phyloP scores from a whole-genome alignment of 768 basidiomycete species.

The Leccinum variicolor region DNA sequence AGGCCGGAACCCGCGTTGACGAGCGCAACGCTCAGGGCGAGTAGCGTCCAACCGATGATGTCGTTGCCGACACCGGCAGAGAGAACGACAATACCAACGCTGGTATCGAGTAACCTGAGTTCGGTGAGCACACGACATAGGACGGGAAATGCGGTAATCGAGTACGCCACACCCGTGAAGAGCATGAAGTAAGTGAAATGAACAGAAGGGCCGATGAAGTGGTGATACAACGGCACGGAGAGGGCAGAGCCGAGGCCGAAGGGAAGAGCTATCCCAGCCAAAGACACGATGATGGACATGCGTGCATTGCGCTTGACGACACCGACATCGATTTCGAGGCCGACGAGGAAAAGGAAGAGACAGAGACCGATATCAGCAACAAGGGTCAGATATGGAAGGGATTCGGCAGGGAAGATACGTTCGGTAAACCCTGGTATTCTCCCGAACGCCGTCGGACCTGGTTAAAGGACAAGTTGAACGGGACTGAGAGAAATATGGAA shows the following conservation, averaged over 20 bases:
- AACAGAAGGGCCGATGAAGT: constrained; percentile 62
- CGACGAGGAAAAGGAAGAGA: constrained; percentile 90
- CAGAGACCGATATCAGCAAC: constrained; percentile 87
- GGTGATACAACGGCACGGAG: constrained; percentile 48
- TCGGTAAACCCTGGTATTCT: constrained; percentile 86
- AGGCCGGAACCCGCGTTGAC: constrained; percentile 85
- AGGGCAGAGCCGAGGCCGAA: constrained; percentile 81
- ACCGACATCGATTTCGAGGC: constrained; percentile 81
- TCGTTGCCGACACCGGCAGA: constrained; percentile 91
- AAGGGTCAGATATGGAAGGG: constrained; percentile 75
- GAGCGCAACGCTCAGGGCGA: constrained; percentile 89
- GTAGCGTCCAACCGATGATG: constrained; percentile 82
- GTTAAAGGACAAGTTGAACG: not conserved
- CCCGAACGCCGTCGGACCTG: constrained; percentile 58
- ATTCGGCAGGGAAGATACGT: constrained; percentile 74
- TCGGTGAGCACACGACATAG: constrained; percentile 87
- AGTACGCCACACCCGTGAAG: constrained; percentile 89
- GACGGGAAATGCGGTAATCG: constrained; percentile 85
- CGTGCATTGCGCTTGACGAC: constrained; percentile 78
- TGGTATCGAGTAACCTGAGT: constrained; percentile 86
- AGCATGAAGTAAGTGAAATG: constrained; percentile 91
- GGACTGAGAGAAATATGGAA: constrained; percentile 31
- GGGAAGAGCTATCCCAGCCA: constrained; percentile 83
- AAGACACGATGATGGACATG: constrained; percentile 63
- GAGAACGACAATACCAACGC: constrained; percentile 89